Conservation (phyloP, 495 filamentous ascomycete genomes). For the Xylaria nigripes region DNA sequence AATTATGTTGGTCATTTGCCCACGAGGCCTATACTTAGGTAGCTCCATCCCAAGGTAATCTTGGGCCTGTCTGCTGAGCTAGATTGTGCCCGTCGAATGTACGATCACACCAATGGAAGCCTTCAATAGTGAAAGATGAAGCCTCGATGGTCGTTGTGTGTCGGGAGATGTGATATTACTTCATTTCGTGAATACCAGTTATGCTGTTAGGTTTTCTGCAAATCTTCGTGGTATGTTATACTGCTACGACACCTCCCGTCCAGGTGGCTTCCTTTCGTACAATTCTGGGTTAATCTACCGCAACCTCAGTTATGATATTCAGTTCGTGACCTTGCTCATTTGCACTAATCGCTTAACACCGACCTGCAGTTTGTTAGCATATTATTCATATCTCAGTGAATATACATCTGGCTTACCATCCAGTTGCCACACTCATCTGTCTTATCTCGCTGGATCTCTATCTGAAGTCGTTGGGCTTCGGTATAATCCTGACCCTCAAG, state of each 20-base stretch:
- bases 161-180: too few relatives aligned
- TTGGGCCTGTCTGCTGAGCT: too few relatives aligned
- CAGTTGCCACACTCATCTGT: slow-evolving; percentile 82
- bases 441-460: slow-evolving; percentile 74
- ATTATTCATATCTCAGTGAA: slow-evolving; percentile 1
- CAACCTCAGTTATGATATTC: neutral
- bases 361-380: slow-evolving; percentile 46
- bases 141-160: too few relatives aligned
- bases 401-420: slow-evolving; percentile 65
- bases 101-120: neutral
- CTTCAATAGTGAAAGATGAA: neutral
- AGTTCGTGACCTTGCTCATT: slow-evolving; percentile 72
- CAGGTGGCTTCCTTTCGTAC: neutral
- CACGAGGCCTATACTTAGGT: too few relatives aligned
- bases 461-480: slow-evolving; percentile 64
- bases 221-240: slow-evolving; percentile 1
- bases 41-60: too few relatives aligned
- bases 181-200: neutral
- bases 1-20: too few relatives aligned
- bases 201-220: neutral
- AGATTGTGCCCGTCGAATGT: too few relatives aligned
- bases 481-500: slow-evolving; percentile 67
- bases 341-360: slow-evolving; percentile 86
- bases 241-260: neutral
- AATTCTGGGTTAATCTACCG: neutral